Evolutionary conservation across 2,329 filamentous ascomycete genomes (phyloP).

Genomic region (Fusarium sp.): DNA sequence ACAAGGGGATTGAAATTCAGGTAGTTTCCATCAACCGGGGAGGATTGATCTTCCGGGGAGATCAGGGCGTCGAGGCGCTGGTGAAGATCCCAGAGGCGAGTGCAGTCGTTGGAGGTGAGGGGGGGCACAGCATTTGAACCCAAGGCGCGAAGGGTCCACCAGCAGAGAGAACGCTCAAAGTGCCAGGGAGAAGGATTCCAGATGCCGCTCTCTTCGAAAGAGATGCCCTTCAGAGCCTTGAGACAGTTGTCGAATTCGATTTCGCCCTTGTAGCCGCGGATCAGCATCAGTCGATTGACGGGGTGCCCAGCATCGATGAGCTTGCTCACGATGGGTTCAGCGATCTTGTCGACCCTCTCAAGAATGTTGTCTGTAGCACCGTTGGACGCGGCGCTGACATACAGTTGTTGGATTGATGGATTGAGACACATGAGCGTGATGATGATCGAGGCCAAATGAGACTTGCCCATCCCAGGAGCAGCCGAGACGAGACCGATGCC

Average conservation of each 20-base stretch:
- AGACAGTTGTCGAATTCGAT: background rate
- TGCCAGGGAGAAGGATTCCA: background rate
- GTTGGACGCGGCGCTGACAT: background rate
- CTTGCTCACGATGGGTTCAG: accelerated
- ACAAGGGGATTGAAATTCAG: background rate
- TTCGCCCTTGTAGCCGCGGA: background rate
- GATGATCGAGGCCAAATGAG: background rate
- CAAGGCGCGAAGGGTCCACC: slow-evolving; percentile 13
- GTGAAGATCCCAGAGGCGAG: background rate
- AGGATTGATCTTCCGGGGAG: background rate
- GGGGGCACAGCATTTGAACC: background rate
- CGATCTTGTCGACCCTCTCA: accelerated
- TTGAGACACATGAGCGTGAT: background rate
- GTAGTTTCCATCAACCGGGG: no score
- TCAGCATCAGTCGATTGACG: background rate
- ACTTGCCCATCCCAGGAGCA: slow-evolving; percentile 5
- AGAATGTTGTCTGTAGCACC: background rate
- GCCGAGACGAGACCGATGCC: background rate
- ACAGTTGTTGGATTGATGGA: background rate
- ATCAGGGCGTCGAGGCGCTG: background rate
- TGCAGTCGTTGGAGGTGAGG: background rate
- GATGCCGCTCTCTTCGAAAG: background rate
- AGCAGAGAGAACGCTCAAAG: background rate
- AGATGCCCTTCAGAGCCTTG: accelerated
- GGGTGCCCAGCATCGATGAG: accelerated